Percentiles rank a stretch among this genome's conserved stretches.
These are phyloP conservation scores for Orychophragmus violaceus DNA, from an alignment of 345 rosid species.

Conservation along the genomic window DNA sequence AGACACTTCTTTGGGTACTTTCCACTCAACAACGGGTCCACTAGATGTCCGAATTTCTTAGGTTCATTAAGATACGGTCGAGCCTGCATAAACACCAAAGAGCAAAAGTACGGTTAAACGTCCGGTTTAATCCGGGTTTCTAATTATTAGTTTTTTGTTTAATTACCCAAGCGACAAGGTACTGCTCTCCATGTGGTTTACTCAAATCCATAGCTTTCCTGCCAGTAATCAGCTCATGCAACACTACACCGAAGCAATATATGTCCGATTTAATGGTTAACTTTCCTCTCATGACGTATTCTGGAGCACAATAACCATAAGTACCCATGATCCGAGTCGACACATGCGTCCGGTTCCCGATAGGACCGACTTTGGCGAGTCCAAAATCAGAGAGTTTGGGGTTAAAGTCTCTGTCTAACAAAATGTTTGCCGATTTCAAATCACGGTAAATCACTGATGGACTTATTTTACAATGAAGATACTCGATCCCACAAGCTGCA, in stretches of 20 bases:
- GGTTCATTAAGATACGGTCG: conserved; percentile 62
- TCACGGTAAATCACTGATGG: conserved; percentile 93
- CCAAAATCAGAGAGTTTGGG: conserved; percentile 92
- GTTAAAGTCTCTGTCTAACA: conserved; percentile 61
- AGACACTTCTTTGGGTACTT: conserved; percentile 63
- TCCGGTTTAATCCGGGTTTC: neutral
- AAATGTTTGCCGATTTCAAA: conserved; percentile 83
- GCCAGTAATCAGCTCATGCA: conserved; percentile 84
- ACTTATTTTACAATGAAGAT: conserved; percentile 80
- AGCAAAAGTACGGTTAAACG: neutral
- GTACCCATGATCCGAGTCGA: conserved; percentile 97
- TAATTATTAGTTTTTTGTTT: neutral
- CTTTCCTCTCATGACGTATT: conserved; percentile 91
- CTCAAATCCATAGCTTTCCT: conserved; percentile 64
- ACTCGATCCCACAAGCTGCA: conserved; percentile 82
- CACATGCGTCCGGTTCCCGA: conserved; percentile 85
- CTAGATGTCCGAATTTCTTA: conserved; percentile 56
- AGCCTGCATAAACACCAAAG: conserved; percentile 39
- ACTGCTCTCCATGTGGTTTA: conserved; percentile 60
- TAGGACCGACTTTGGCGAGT: conserved; percentile 86
- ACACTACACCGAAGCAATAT: conserved; percentile 84
- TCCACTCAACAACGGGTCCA: conserved; percentile 70
- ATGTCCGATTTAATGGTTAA: conserved; percentile 85
- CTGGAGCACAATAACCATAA: conserved; percentile 95
- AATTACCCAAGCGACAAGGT: conserved; percentile 78